phyloP scores from a whole-genome alignment of 306 rosid genomes.

The Citrullus mucosospermus region DNA sequence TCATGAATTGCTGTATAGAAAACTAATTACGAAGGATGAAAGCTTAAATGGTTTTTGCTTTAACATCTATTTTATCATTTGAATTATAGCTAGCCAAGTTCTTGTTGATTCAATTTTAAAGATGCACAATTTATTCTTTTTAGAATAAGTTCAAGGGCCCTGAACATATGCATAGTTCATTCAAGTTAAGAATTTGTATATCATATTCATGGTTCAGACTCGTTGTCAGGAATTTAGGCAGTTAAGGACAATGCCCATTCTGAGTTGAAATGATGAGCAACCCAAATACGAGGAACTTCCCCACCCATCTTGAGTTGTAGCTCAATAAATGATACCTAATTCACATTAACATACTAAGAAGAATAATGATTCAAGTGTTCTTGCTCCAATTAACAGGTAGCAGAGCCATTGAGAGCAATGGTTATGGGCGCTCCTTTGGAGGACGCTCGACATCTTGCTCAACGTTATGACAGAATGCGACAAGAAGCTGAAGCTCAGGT shows the following conservation, averaged over 20 bases:
- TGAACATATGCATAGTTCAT: neutral
- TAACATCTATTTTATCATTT: neutral
- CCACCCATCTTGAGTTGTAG: neutral
- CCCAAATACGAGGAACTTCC: neutral
- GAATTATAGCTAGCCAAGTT: neutral
- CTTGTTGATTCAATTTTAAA: neutral
- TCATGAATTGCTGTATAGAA: too few species aligned
- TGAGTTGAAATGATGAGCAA: neutral
- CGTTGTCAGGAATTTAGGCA: neutral
- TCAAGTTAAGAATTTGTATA: neutral
- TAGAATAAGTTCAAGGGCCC: neutral
- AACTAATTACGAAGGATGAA: neutral
- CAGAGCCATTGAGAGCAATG: constrained; percentile 97
- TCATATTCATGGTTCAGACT: neutral
- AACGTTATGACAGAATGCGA: constrained; percentile 86
- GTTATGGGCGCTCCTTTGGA: constrained; percentile 95
- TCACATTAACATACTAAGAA: neutral
- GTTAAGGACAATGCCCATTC: neutral
- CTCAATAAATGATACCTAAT: neutral
- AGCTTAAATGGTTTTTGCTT: neutral
- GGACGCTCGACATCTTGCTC: constrained; percentile 98
- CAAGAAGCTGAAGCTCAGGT: constrained; percentile 99
- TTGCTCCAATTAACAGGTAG: constrained; percentile 33
- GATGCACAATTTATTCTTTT: neutral
- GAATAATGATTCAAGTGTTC: neutral